Evolutionary conservation across 345 rosid genomes (phyloP).

Genomic region (Hirschfeldia incana): DNA sequence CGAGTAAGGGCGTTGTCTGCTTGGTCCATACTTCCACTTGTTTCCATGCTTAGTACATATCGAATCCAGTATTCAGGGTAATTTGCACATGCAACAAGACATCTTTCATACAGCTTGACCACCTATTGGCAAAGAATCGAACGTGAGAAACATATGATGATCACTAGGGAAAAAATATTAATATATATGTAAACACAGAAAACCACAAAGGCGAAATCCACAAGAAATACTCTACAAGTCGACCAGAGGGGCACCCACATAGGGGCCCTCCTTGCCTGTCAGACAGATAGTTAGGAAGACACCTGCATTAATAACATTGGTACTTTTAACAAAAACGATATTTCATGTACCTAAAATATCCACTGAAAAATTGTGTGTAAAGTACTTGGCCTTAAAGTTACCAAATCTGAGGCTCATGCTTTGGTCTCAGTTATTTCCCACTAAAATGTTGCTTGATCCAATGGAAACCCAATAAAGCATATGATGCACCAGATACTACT

Average conservation of each 20-base stretch:
- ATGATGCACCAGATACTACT: slow-evolving; percentile 19
- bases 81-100: slow-evolving; percentile 8
- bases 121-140: slow-evolving; percentile 1
- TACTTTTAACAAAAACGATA: neutral
- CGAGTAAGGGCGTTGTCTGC: slow-evolving; percentile 6
- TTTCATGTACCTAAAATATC: neutral
- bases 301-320: slow-evolving; percentile 13
- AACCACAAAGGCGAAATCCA: neutral
- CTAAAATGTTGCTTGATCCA: neutral
- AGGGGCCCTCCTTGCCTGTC: neutral
- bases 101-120: slow-evolving; percentile 5
- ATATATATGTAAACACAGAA: neutral
- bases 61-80: slow-evolving; percentile 20
- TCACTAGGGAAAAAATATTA: neutral
- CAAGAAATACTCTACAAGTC: neutral
- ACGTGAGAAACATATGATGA: neutral
- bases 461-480: slow-evolving; percentile 7
- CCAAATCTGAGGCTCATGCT: neutral
- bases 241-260: neutral
- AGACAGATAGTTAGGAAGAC: slow-evolving; percentile 7
- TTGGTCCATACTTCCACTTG: neutral
- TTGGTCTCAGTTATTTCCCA: slow-evolving; percentile 17
- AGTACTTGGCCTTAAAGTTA: slow-evolving; percentile 3
- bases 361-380: neutral
- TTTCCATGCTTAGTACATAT: slow-evolving; percentile 9